Base-by-base conservation (phyloP, 768 basidiomycete species). In the Pleurotus djamor region DNA sequence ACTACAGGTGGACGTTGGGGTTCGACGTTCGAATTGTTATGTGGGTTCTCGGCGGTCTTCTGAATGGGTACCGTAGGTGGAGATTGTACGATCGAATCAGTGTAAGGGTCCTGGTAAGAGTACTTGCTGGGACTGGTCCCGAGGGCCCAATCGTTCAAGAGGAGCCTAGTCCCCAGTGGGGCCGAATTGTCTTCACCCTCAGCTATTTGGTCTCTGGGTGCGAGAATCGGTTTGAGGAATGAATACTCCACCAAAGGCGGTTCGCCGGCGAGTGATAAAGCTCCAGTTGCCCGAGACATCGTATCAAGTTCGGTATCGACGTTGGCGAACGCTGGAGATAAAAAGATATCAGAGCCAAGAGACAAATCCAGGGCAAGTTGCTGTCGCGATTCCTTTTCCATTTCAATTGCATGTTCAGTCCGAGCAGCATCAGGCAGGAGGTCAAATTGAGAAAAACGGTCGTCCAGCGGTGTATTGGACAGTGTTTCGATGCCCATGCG, bases 101-200 rank as follows among this genome's bases (percentile, higher is more conserved):
- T 75, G 65, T 88, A 90, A 0, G 83, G 82, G 63, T 91, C 86
- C 8, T 61, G 68, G 65, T 84, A 89, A 2, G 66, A 64, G 62
- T 83, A 87, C 5, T 77, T 67, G 2, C 74, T 69, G 3, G 84
- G 82, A 68, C 85, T 74, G 2, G 72, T 62, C 10, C 87, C 84
- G 21, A 83, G 60, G 52, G 83, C 77, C 91, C 91, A 93, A 45
- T 89, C 87, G 58, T 81, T 78, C 58, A 93, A 69, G 43, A 93
- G 76, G 17, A 86, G 74, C 33, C 86, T 78, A 8, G 88, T 84
- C 2, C 87, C 87, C 3, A 78, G 69, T 0, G 85, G 80, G 4
- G 64, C 65, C 33, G 52, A 61, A 13, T 70, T 69, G 12, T 68
- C 64, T 43, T 61, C 58, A 9, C 66, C 68, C 7, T 66, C 60